phyloP scores from a whole-genome alignment of 2,329 filamentous ascomycete genomes.

The Epichloe scottii region DNA sequence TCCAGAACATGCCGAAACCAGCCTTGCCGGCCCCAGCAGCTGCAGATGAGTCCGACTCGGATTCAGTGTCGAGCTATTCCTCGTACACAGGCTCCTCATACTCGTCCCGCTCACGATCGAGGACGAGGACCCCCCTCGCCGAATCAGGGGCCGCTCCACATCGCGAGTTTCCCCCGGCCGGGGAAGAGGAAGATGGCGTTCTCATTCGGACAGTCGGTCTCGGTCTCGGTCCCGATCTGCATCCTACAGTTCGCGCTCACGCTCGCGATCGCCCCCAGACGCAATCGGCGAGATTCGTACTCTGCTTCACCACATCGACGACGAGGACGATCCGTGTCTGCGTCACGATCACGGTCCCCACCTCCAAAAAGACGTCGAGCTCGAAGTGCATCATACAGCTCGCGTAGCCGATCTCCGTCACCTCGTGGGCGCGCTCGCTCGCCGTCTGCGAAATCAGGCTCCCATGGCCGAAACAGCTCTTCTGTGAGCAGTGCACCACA shows the following conservation, averaged over 20 bases:
- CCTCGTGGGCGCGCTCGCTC: neutral
- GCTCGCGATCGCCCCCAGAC: slow-evolving; percentile 2
- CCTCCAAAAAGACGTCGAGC: neutral
- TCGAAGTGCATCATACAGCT: slow-evolving; percentile 2
- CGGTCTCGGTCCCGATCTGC: slow-evolving; percentile 3
- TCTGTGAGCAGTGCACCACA: slow-evolving; percentile 1
- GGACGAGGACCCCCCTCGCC: slow-evolving; percentile 1
- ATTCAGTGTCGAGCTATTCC: slow-evolving; percentile 67
- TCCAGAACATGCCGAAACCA: slow-evolving; percentile 84
- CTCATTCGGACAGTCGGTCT: slow-evolving; percentile 5
- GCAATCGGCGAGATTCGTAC: slow-evolving; percentile 1
- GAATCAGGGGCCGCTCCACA: slow-evolving; percentile 5
- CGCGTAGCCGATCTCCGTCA: slow-evolving; percentile 3
- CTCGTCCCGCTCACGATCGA: slow-evolving; percentile 7
- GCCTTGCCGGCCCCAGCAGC: slow-evolving; percentile 55
- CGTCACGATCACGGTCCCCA: neutral
- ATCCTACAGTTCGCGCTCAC: slow-evolving; percentile 1
- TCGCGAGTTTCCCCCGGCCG: slow-evolving; percentile 4
- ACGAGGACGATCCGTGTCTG: slow-evolving; percentile 2
- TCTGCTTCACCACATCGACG: slow-evolving; percentile 4
- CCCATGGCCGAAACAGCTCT: slow-evolving; percentile 3
- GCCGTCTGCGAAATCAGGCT: neutral
- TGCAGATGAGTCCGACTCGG: slow-evolving; percentile 49
- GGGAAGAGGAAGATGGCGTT: slow-evolving; percentile 1
- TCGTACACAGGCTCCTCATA: slow-evolving; percentile 39